phyloP scores from a whole-genome alignment of 257 asterid species.

The Salvia splendens region DNA sequence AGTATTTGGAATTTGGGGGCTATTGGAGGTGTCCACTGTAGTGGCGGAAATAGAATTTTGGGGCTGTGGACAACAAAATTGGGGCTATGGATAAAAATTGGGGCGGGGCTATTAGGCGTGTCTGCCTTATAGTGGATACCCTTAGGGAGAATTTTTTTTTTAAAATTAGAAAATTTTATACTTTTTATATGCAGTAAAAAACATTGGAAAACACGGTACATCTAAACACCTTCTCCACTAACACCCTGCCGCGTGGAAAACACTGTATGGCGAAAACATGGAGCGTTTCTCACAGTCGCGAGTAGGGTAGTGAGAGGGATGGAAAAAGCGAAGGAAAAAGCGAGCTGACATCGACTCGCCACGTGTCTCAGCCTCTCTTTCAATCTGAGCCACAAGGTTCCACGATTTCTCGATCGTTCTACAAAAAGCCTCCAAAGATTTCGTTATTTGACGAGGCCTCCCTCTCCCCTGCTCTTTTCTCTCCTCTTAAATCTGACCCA shows the following conservation, averaged over 20 bases:
- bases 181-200: neutral
- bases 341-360: slow-evolving; percentile 53
- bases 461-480: slow-evolving; percentile 11
- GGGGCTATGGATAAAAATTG: no score
- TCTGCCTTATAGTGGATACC: no score
- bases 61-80: no score
- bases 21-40: no score
- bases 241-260: slow-evolving; percentile 27
- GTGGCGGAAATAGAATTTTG: no score
- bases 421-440: neutral
- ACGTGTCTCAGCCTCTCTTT: slow-evolving; percentile 60
- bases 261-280: slow-evolving; percentile 22
- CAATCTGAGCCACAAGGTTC: slow-evolving; percentile 69
- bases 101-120: no score
- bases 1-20: no score
- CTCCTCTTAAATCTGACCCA: slow-evolving; percentile 32
- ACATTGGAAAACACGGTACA: no score
- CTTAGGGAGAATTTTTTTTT: no score
- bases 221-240: slow-evolving; percentile 24
- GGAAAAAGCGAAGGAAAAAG: slow-evolving; percentile 33
- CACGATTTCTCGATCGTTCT: slow-evolving; percentile 55
- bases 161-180: no score
- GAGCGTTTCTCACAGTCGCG: slow-evolving; percentile 31
- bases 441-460: slow-evolving; percentile 54
- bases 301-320: slow-evolving; percentile 6